Conservation (phyloP, 345 rosid species). For the Excoecaria cochinchinensis region DNA sequence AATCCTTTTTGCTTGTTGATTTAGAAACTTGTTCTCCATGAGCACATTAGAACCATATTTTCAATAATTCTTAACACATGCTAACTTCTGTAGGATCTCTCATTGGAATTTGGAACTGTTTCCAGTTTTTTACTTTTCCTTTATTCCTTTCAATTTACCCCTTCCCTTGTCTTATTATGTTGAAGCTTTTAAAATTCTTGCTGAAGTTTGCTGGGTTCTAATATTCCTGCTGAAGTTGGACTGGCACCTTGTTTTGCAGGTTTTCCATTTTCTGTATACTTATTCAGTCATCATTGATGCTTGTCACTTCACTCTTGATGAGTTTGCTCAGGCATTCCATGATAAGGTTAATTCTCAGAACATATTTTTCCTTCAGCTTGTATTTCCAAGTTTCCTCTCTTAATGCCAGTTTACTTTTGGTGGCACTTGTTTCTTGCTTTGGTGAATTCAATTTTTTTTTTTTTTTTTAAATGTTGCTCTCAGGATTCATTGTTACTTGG, state of each 20-base stretch:
- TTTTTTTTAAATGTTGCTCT: conserved; percentile 13
- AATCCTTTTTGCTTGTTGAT: background rate
- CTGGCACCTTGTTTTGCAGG: conserved; percentile 51
- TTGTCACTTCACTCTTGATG: conserved; percentile 82
- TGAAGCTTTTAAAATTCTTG: conserved; percentile 8
- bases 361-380: conserved; percentile 16
- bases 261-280: conserved; percentile 84
- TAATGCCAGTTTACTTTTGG: background rate
- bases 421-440: background rate
- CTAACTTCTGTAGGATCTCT: background rate
- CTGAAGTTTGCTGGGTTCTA: conserved; percentile 26
- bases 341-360: conserved; percentile 62
- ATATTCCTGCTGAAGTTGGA: conserved; percentile 22
- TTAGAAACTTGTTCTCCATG: background rate
- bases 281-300: conserved; percentile 58
- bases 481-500: conserved; percentile 95
- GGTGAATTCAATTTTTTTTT: conserved; percentile 20
- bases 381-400: background rate
- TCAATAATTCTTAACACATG: background rate
- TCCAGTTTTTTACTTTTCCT: background rate
- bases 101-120: background rate
- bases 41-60: background rate
- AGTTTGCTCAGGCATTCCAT: conserved; percentile 87
- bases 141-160: background rate
- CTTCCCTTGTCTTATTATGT: background rate